Conservation (phyloP, 2,329 filamentous ascomycete species). For the Bipolaris oryzae region DNA sequence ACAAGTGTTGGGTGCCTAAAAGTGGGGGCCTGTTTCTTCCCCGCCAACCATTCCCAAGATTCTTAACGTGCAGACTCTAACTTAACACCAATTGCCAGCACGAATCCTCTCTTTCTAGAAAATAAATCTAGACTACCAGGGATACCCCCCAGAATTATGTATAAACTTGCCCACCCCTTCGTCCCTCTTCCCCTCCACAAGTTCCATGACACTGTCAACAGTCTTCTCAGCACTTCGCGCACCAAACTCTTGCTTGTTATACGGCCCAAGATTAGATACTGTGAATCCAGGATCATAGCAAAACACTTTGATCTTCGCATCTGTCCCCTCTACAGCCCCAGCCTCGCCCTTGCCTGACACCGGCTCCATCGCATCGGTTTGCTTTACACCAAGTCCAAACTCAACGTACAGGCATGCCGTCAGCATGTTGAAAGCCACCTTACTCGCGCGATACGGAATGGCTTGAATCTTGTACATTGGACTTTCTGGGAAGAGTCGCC, state of each 20-base stretch:
- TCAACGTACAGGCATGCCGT: slow-evolving; percentile 40
- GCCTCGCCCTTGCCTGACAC: not conserved
- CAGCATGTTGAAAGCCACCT: slow-evolving; percentile 51
- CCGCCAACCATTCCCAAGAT: too few species aligned
- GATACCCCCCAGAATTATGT: slow-evolving; percentile 39
- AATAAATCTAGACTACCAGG: slow-evolving; percentile 29
- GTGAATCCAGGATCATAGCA: slow-evolving; percentile 50
- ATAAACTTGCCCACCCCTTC: slow-evolving; percentile 41
- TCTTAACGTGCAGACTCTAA: too few species aligned
- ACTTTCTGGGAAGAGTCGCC: slow-evolving; percentile 32
- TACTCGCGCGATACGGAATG: slow-evolving; percentile 46
- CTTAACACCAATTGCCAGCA: too few species aligned
- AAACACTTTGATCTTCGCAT: slow-evolving; percentile 44
- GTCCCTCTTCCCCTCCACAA: slow-evolving; percentile 49
- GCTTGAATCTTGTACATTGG: slow-evolving; percentile 35
- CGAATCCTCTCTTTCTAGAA: too few species aligned
- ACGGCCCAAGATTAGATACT: slow-evolving; percentile 38
- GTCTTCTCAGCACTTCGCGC: slow-evolving; percentile 44
- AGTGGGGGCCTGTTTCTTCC: not conserved
- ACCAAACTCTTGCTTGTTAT: slow-evolving; percentile 46
- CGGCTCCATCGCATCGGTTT: slow-evolving; percentile 8
- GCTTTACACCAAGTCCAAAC: slow-evolving; percentile 27
- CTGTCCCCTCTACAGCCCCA: slow-evolving; percentile 10
- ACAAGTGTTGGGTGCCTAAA: not conserved
- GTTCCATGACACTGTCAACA: slow-evolving; percentile 43